Evolutionary conservation across 495 filamentous ascomycete species (phyloP).

Genomic region (Neurospora sp.): DNA sequence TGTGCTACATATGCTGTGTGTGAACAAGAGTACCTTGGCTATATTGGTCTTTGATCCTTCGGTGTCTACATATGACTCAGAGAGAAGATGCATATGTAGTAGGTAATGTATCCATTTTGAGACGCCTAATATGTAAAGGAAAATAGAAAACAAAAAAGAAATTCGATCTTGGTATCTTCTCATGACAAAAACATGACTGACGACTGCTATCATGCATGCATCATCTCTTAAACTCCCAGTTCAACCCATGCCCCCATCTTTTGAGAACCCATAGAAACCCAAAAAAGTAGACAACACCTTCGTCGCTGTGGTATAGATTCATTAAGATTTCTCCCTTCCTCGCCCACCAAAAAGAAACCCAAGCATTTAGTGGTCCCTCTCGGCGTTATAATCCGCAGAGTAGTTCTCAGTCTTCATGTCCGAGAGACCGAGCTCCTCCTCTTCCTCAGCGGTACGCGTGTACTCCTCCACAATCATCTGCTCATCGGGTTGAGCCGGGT

Average conservation of each 20-base stretch:
- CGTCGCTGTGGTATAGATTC: neutral
- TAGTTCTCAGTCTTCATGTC: constrained; percentile 94
- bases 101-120: neutral
- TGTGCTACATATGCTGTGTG: neutral
- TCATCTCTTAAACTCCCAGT: constrained; percentile 1
- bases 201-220: neutral
- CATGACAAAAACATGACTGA: neutral
- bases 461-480: constrained; percentile 81
- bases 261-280: neutral
- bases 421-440: constrained; percentile 77
- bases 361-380: neutral
- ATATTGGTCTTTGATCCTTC: neutral
- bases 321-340: neutral
- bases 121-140: neutral
- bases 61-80: neutral
- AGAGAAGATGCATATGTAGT: neutral
- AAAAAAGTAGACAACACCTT: neutral
- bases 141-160: neutral
- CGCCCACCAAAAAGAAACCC: neutral
- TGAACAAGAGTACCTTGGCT: neutral
- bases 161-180: neutral
- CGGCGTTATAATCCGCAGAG: constrained; percentile 37
- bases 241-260: neutral
- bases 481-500: constrained; percentile 58
- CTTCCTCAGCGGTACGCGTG: constrained; percentile 75